Base-by-base conservation (phyloP, 139 green algal species). In the Edaphochlamys debaryana region DNA sequence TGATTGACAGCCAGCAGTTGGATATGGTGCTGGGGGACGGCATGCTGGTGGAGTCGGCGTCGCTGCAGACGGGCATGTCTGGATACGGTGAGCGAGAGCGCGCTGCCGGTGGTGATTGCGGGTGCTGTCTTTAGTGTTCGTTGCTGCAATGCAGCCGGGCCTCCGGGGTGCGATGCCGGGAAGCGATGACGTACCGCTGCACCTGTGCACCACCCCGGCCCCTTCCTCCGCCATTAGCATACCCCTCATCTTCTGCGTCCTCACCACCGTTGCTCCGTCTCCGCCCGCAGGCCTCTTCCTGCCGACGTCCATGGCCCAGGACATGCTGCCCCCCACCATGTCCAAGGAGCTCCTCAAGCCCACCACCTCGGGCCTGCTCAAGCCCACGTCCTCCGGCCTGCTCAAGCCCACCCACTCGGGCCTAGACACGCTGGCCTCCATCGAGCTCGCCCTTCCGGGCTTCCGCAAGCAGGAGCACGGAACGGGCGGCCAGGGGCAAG, bases 1-100 rank as follows among this genome's bases (percentile, higher is more conserved):
- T 83, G 77, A 66, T 83, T 29, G 77, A 83, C 42, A 75, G 64
- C 45, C 77, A 83, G 77, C 64, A 74, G 77, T 64, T 83, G 20
- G 77, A 83, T 45, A 83, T 83, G 77, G 77, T 83, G 42, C 64
- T 83, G 23, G 63, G 34, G 45, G 77, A 83, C 32, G 52, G 54
- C 63, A 74, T 83, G 60, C 71, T 81, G 6, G n/a, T 64, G 23
- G 77, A 83, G 66, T 75, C 77, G 20, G 58, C 60, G 5, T 75
- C 63, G 22, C 77, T 83, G 20, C 74, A 69, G 17, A 66, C 77
- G 3, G 67, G 67, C 36, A 32, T 75, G 48, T 83, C 64, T 54
- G 45, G 45, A 22, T 9, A 13, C 11, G 9, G 11, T 9, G 11
- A 54, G 45, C 45, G 11, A 22, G 11, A 9, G 9, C 45, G 45